phyloP scores from a whole-genome alignment of 139 green algal genomes.

The Zygnema circumcarinatum region DNA sequence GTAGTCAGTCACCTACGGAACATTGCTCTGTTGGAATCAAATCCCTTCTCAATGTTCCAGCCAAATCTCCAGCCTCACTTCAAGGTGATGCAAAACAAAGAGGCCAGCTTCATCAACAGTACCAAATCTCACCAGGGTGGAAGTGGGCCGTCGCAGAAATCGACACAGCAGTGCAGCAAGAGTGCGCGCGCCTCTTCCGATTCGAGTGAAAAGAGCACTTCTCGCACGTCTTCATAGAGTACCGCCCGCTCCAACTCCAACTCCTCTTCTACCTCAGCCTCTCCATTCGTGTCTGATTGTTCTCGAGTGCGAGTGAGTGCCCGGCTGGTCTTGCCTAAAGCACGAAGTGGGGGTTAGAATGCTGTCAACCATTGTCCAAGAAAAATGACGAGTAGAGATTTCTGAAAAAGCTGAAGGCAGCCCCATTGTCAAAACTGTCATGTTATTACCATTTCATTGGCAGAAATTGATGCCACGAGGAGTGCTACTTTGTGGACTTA shows the following conservation, averaged over 20 bases:
- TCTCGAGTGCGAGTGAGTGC: neutral
- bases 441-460: too few relatives aligned
- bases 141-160: conserved; percentile 56
- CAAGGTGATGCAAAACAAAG: too few relatives aligned
- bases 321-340: neutral
- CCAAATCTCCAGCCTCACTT: too few relatives aligned
- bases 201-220: conserved; percentile 51
- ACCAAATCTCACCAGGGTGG: conserved; percentile 28
- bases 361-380: too few relatives aligned
- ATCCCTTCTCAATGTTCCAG: neutral
- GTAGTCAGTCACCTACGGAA: too few relatives aligned
- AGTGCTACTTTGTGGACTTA: too few relatives aligned
- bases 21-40: neutral
- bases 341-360: neutral
- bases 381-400: too few relatives aligned
- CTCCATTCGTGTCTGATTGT: conserved; percentile 5
- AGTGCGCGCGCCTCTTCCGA: neutral
- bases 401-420: too few relatives aligned
- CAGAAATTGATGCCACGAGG: too few relatives aligned
- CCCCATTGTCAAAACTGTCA: too few relatives aligned
- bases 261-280: conserved; percentile 12
- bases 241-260: conserved; percentile 46
- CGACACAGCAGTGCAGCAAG: conserved; percentile 22
- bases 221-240: conserved; percentile 51
- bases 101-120: too few relatives aligned